Evolutionary conservation across 305 asterid genomes (phyloP).

Genomic region (Solanum hybrid): DNA sequence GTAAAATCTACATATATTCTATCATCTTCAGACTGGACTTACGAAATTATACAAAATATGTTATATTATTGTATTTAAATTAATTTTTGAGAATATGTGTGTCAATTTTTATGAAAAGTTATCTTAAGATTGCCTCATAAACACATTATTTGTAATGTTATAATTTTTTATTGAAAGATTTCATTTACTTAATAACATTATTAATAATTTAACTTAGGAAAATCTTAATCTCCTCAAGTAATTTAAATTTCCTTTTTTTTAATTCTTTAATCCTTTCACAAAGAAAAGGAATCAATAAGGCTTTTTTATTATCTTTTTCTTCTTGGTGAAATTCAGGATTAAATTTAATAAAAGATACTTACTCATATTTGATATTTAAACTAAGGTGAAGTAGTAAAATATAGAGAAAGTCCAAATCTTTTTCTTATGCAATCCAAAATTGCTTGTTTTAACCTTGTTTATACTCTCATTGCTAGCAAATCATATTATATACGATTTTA

Average conservation of each 20-base stretch:
- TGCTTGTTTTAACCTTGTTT: not conserved
- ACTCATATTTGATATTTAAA: not conserved
- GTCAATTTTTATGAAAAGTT: not conserved
- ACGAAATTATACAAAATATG: not conserved
- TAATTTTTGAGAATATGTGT: too few species aligned
- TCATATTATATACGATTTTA: not conserved
- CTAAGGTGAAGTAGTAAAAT: not conserved
- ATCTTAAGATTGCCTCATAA: not conserved
- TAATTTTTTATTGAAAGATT: not conserved
- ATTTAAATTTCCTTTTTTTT: not conserved
- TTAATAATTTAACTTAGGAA: not conserved
- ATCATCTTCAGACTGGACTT: not conserved
- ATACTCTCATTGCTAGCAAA: not conserved
- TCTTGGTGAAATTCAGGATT: not conserved
- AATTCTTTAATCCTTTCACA: not conserved
- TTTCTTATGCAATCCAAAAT: not conserved
- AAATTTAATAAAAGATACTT: not conserved
- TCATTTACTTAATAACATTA: not conserved
- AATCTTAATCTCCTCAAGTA: not conserved
- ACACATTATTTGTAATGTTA: not conserved
- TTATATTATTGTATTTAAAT: not conserved
- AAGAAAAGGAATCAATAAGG: not conserved
- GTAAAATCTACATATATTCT: too few species aligned
- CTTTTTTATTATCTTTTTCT: not conserved
- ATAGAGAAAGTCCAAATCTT: not conserved